These are phyloP conservation scores for Fusarium dlaminii DNA, from an alignment of 2,329 filamentous ascomycete species.

Conservation along the genomic window DNA sequence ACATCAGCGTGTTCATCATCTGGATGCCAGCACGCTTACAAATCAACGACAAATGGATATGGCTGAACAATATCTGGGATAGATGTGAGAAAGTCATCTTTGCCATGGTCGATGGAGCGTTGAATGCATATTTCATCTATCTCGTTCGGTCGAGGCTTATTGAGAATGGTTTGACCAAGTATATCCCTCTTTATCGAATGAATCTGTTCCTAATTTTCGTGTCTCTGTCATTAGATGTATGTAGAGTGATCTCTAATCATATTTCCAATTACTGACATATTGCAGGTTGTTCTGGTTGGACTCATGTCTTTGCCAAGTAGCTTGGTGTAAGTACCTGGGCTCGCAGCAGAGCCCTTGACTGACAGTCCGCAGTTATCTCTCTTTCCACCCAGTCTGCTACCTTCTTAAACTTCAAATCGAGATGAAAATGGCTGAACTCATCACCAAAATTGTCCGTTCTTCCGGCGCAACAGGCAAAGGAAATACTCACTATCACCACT, in stretches of 20 bases:
- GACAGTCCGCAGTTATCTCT: constrained; percentile 34
- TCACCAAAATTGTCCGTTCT: constrained; percentile 47
- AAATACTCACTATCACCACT: constrained; percentile 16
- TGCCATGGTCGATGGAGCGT: constrained; percentile 55
- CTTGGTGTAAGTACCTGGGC: constrained; percentile 33
- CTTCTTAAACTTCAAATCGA: constrained; percentile 61
- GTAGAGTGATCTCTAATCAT: rapidly evolving
- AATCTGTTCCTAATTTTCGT: constrained; percentile 41
- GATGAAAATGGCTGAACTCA: constrained; percentile 61
- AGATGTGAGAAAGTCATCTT: constrained; percentile 62
- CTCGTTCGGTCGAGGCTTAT: constrained; percentile 57
- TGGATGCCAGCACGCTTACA: constrained; percentile 64
- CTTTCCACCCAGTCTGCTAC: constrained; percentile 58
- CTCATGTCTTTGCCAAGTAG: constrained; percentile 43
- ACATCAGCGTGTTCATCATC: constrained; percentile 62
- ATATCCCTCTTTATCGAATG: constrained; percentile 53
- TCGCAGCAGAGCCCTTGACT: background rate
- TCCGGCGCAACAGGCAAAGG: background rate
- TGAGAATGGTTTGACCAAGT: constrained; percentile 58
- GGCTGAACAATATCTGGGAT: constrained; percentile 62
- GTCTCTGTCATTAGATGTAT: constrained; percentile 42
- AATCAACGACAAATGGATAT: constrained; percentile 51
- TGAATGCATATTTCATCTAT: constrained; percentile 62
- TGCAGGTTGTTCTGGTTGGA: constrained; percentile 35
- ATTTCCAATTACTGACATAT: background rate